Base-by-base conservation (phyloP, 192 early-diverging fungal genomes). In the Entomortierella lignicola region DNA sequence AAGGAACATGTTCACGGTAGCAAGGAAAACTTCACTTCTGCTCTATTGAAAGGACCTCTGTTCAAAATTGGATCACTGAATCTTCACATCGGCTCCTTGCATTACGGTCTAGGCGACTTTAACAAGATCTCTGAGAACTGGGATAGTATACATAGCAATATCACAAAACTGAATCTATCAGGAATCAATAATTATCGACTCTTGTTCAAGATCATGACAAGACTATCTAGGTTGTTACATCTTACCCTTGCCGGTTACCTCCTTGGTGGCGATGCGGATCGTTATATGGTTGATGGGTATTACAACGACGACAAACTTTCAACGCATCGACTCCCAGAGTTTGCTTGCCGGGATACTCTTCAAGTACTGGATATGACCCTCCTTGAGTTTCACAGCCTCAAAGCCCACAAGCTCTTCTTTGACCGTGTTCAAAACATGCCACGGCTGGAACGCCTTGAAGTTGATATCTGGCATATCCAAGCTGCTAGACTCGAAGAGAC, bases 401-500 rank as follows among this genome's bases (percentile, higher is more conserved):
- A 61, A 10, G 20, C n/a, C 1, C 18, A 62, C 5, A 29, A 48
- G 4, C 21, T 62, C 1, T 56, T 47, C 60, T 71, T 71, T 27
- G 5, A 43, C 2, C 26, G 60, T n/a, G 26, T 71, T 8, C 69
- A 71, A 42, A 32, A 63, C 0, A 17, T 61, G 51, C 39, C 26
- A 23, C 53, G 11, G 18, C 30, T 71, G 42, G 62, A 25, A 26
- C 42, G 18, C 1, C 53, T 62, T 0, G 51, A 62, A 29, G 32
- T 71, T 18, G 21, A 17, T 1, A 20, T 51, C 18, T 4, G 23
- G 1, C 67, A 60, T n/a, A 29, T 69, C 12, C 31, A 39, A 20
- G 58, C 20, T 2, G 57, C 67, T 5, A 60, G 57, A 21, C 25
- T 69, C 23, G 57, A 69, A 8, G 41, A 52, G 25, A 60, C 57